Percentiles rank a stretch among this genome's conserved stretches.
phyloP scores from a whole-genome alignment of 2,329 filamentous ascomycete genomes.

The Fulvia fulva region DNA sequence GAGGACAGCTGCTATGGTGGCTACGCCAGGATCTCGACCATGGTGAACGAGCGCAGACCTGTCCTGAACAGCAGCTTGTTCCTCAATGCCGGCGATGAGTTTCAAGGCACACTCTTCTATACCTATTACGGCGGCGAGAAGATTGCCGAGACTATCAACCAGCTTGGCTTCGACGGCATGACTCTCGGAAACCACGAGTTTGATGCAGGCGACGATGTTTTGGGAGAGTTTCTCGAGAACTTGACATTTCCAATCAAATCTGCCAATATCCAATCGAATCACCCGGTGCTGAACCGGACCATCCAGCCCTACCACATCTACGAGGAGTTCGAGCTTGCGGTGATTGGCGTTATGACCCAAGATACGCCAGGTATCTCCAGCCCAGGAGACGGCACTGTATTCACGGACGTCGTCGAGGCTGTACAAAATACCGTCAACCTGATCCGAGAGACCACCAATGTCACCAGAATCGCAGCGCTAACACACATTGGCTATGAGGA shows the following conservation, averaged over 20 bases:
- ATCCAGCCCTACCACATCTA: constrained; percentile 65
- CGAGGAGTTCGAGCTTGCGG: constrained; percentile 56
- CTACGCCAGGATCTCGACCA: constrained; percentile 60
- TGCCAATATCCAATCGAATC: constrained; percentile 60
- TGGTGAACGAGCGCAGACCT: constrained; percentile 55
- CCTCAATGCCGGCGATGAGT: constrained; percentile 66
- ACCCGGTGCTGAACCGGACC: constrained; percentile 57
- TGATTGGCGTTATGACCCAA: constrained; percentile 62
- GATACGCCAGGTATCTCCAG: constrained; percentile 57
- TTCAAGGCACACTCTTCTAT: constrained; percentile 66
- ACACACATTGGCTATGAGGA: constrained; percentile 65
- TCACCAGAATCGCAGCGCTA: constrained; percentile 62
- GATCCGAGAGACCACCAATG: constrained; percentile 58
- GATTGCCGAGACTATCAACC: constrained; percentile 63
- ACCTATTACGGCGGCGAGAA: constrained; percentile 64
- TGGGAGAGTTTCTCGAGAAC: constrained; percentile 60
- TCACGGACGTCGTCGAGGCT: constrained; percentile 54
- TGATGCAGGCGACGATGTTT: constrained; percentile 59
- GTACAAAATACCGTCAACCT: constrained; percentile 61
- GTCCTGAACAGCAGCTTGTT: constrained; percentile 59
- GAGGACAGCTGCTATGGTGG: constrained; percentile 60
- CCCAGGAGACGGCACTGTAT: constrained; percentile 55
- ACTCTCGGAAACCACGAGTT: constrained; percentile 66
- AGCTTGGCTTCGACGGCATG: constrained; percentile 65
- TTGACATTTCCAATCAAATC: constrained; percentile 62